phyloP scores from a whole-genome alignment of 305 asterid genomes.

The Fraxinus angustifolia region DNA sequence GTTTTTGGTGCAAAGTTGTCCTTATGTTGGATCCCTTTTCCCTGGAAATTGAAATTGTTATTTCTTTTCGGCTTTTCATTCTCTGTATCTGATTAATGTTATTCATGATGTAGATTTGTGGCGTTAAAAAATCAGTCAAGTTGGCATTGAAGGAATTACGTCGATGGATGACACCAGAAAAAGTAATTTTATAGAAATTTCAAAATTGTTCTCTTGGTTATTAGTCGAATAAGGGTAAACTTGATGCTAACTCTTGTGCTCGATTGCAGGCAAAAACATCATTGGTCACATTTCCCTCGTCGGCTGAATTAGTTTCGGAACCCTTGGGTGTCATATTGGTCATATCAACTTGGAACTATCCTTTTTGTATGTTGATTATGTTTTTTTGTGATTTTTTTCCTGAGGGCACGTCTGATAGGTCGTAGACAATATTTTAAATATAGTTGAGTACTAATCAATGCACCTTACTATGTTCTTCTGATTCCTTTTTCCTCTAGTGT shows the following conservation, averaged over 20 bases:
- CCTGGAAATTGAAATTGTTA: neutral
- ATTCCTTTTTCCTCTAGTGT: slow-evolving; percentile 27
- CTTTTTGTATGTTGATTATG: slow-evolving; percentile 50
- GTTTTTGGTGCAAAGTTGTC: neutral
- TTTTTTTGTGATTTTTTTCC: neutral
- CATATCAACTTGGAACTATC: slow-evolving; percentile 87
- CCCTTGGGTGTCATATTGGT: slow-evolving; percentile 68
- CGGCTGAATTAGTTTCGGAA: slow-evolving; percentile 69
- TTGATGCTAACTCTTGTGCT: neutral
- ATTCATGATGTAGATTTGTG: slow-evolving; percentile 40
- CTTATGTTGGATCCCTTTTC: neutral
- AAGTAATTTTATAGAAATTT: slow-evolving; percentile 30
- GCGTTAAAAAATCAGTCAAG: slow-evolving; percentile 48
- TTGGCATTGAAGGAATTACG: slow-evolving; percentile 51
- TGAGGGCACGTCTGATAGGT: neutral
- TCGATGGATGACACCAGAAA: slow-evolving; percentile 70
- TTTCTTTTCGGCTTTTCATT: neutral
- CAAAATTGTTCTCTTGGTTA: neutral
- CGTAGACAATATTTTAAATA: too few species aligned
- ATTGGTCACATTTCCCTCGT: slow-evolving; percentile 54
- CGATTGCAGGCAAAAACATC: slow-evolving; percentile 55
- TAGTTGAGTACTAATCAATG: neutral
- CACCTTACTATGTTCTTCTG: neutral
- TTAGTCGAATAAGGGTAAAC: neutral
- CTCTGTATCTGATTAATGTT: neutral